These are phyloP conservation scores for Blastomyces parvus DNA, from an alignment of 2,329 filamentous ascomycete species.

Conservation along the genomic window DNA sequence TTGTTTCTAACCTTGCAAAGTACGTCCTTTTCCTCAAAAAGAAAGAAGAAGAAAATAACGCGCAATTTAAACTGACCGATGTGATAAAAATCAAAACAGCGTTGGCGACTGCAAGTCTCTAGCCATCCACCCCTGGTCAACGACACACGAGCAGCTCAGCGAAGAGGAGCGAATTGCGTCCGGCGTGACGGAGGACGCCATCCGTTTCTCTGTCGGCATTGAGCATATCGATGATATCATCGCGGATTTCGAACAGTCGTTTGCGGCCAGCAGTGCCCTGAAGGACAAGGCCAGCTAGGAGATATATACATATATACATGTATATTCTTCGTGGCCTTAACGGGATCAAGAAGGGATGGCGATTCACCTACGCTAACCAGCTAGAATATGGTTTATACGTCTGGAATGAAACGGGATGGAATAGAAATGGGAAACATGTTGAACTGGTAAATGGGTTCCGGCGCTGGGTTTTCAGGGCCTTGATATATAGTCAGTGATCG, in stretches of 20 bases:
- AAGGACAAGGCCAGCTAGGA: not conserved
- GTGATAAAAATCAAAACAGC: slow-evolving; percentile 23
- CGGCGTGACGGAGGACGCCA: slow-evolving; percentile 79
- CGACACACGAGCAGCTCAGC: slow-evolving; percentile 84
- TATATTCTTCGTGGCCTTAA: too few relatives aligned
- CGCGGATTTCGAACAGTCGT: slow-evolving; percentile 86
- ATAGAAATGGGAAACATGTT: not conserved
- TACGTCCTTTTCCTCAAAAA: slow-evolving; percentile 24
- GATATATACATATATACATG: too few relatives aligned
- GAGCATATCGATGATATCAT: slow-evolving; percentile 98
- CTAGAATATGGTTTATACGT: not conserved
- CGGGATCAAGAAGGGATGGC: not conserved
- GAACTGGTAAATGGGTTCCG: not conserved
- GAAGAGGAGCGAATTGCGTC: slow-evolving; percentile 71
- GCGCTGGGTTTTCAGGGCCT: not conserved
- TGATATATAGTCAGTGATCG: not conserved
- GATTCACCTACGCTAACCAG: not conserved
- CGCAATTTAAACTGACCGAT: not conserved
- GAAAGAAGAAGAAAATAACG: not conserved
- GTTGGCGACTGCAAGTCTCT: slow-evolving; percentile 93
- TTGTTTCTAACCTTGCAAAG: slow-evolving; percentile 94
- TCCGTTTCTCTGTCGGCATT: slow-evolving; percentile 88
- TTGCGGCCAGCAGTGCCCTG: slow-evolving; percentile 46
- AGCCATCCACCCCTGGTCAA: slow-evolving; percentile 90
- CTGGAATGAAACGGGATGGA: not conserved